phyloP scores from a whole-genome alignment of 2,329 filamentous ascomycete genomes.

The Aspergillus sp. region DNA sequence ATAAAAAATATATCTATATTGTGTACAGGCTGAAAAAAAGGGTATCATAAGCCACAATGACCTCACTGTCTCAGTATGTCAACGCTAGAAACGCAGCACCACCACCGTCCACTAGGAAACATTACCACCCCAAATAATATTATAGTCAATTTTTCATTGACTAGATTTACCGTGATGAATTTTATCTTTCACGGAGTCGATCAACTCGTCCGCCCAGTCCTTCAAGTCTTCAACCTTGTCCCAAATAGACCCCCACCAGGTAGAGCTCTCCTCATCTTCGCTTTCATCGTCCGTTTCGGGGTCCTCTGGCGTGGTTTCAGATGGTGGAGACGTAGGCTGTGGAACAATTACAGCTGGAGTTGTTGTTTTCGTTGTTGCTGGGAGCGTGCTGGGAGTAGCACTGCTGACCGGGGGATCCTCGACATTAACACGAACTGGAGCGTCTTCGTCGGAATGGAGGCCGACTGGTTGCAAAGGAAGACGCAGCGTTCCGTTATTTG shows the following conservation, averaged over 20 bases:
- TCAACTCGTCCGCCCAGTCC: conserved; percentile 29
- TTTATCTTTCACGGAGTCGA: conserved; percentile 26
- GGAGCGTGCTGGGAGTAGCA: not conserved
- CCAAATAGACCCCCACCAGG: conserved; percentile 31
- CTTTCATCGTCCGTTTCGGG: conserved; percentile 11
- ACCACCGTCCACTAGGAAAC: no score
- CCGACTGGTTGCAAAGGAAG: conserved; percentile 43
- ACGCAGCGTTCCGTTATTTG: conserved; percentile 81
- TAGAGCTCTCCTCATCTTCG: conserved; percentile 14
- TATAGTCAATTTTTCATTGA: no score
- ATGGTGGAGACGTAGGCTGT: conserved; percentile 1
- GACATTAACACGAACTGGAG: conserved; percentile 25
- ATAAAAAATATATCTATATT: no score
- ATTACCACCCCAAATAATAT: no score
- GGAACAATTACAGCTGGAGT: not conserved
- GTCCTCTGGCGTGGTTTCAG: conserved; percentile 3
- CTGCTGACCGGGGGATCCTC: conserved; percentile 26
- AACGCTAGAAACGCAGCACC: no score
- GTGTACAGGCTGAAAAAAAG: no score
- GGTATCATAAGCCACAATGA: no score
- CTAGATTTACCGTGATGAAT: conserved; percentile 10
- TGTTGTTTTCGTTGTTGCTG: not conserved
- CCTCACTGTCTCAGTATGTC: no score
- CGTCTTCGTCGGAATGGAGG: conserved; percentile 38
- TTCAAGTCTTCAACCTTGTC: conserved; percentile 30